Evolutionary conservation across 805 yeast genomes (phyloP).

Genomic region (Alloascoidea hylecoeti): DNA sequence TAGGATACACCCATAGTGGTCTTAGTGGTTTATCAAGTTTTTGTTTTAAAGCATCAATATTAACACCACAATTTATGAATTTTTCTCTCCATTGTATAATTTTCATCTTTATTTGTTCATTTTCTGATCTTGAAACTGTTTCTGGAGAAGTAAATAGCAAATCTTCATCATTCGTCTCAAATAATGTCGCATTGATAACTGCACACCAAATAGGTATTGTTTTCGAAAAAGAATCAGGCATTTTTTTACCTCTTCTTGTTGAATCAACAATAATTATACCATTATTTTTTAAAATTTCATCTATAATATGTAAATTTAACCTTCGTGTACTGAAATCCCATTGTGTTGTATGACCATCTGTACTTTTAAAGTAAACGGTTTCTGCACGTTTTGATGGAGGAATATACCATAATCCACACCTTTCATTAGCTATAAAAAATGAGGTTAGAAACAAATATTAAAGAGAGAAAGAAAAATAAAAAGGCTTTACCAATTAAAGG

Average conservation of each 20-base stretch:
- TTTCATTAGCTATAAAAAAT: slow-evolving; percentile 48
- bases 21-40: slow-evolving; percentile 36
- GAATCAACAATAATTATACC: slow-evolving; percentile 67
- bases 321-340: slow-evolving; percentile 72
- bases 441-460: slow-evolving; percentile 2
- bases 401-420: slow-evolving; percentile 85
- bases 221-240: slow-evolving; percentile 81
- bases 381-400: slow-evolving; percentile 25
- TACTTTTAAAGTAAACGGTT: slow-evolving; percentile 70
- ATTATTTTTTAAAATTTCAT: slow-evolving; percentile 22
- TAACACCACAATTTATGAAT: slow-evolving; percentile 24
- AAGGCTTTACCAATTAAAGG: slow-evolving; percentile 15
- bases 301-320: slow-evolving; percentile 58
- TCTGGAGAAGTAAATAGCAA: slow-evolving; percentile 34
- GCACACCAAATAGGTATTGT: slow-evolving; percentile 92
- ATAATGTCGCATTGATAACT: slow-evolving; percentile 44
- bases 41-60: slow-evolving; percentile 19
- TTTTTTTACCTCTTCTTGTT: slow-evolving; percentile 68
- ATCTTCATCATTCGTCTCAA: slow-evolving; percentile 19
- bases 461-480: not conserved
- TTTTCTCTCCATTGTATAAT: slow-evolving; percentile 35
- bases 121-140: slow-evolving; percentile 46
- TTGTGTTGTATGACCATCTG: slow-evolving; percentile 78
- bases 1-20: slow-evolving; percentile 63
- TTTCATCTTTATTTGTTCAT: slow-evolving; percentile 27